Base-by-base conservation (phyloP, 2,329 filamentous ascomycete species). In the Aspergillus versicolor region DNA sequence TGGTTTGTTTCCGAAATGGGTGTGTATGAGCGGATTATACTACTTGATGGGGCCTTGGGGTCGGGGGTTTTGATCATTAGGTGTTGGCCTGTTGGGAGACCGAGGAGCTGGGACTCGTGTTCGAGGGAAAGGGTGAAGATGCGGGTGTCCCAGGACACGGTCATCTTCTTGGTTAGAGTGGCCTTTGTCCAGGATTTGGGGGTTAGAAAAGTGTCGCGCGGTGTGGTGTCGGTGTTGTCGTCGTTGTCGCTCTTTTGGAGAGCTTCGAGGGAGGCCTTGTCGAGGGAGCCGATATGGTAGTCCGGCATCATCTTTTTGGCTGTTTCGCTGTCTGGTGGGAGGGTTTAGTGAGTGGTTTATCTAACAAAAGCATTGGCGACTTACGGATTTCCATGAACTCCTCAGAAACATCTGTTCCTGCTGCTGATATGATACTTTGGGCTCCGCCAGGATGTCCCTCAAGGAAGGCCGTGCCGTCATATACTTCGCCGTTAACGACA, bases 381-480 rank as follows among this genome's bases (percentile, higher is more conserved):
- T 37, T 37, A 93, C 90, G 92, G 66, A 97, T 97, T 13, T 90
- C 88, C 77, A 95, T 84, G 71, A 96, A 97, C 64, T 97, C 92
- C 67, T 96, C 92, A 0, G 89, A 89, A 9, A 84, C 84, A 73
- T 97, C 92, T 66, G 90, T 80, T 0, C 87, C 91, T n/a, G 91
- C 92, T 3, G 88, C 90, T 27, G 87, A 88, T 52, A 88, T 82
- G 68, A 97, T 96, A 66, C 90, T 94, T 61, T 89, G 85, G 3
- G 90, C 91, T 50, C 92, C 92, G 51, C 92, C 92, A 0, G 92
- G 92, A 70, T 97, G 92, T 1, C 81, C 88, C 60, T 91, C 84
- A 13, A 97, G 77, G 70, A 94, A 97, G 2, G 77, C 75, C 1
- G 89, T 92, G 5, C 92, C 92, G 67, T 96, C 88, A 65, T 95